phyloP scores from a whole-genome alignment of 2,329 filamentous ascomycete genomes.

The Epichloe sibirici region DNA sequence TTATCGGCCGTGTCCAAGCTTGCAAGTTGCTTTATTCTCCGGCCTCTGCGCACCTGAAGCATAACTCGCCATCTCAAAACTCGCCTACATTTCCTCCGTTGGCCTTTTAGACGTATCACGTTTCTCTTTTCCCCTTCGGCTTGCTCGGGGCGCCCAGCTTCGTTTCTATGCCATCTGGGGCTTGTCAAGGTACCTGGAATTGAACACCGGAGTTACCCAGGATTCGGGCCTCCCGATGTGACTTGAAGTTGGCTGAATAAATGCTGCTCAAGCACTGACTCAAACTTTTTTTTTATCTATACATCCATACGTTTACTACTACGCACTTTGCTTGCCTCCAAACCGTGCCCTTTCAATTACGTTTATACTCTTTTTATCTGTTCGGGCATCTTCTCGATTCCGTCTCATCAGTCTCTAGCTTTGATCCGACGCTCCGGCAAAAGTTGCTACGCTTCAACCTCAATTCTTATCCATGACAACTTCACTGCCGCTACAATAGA shows the following conservation, averaged over 20 bases:
- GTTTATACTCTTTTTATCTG: not conserved
- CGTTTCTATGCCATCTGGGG: not conserved
- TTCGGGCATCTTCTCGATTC: no score
- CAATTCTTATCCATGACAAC: not conserved
- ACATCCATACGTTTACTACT: not conserved
- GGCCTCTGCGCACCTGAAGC: not conserved
- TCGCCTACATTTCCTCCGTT: not conserved
- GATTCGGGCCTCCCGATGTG: not conserved
- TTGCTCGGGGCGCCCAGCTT: not conserved
- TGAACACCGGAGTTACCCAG: not conserved
- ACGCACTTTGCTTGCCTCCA: not conserved
- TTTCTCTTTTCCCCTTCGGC: not conserved
- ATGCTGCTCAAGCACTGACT: not conserved
- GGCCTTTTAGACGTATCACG: not conserved
- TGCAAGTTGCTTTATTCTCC: not conserved
- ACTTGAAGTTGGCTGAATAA: not conserved
- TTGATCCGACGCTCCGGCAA: not conserved
- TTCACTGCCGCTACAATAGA: not conserved
- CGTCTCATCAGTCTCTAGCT: not conserved
- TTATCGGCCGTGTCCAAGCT: conserved; percentile 1
- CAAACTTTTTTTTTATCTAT: not conserved
- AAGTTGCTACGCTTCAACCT: not conserved
- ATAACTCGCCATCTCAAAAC: not conserved
- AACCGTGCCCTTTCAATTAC: not conserved
- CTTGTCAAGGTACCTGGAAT: not conserved